These are phyloP conservation scores for Geum urbanum DNA, from an alignment of 306 rosid species.

Conservation along the genomic window DNA sequence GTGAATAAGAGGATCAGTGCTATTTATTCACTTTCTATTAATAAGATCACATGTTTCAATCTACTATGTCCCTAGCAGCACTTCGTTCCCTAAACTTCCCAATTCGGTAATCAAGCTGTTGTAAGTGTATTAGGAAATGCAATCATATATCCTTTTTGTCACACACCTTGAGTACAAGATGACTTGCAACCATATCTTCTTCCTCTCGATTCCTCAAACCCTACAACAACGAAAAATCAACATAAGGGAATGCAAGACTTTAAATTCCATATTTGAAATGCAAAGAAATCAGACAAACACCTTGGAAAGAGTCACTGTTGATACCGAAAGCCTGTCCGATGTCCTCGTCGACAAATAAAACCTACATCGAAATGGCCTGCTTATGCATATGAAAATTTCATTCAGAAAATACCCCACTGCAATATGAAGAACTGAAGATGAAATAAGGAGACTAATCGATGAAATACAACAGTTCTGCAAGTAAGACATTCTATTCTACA, in stretches of 20 bases:
- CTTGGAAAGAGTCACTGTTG: constrained; percentile 69
- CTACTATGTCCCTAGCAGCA: neutral
- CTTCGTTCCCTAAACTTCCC: neutral
- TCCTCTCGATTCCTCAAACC: constrained; percentile 80
- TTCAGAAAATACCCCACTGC: no score
- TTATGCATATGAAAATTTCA: no score
- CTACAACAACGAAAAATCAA: constrained; percentile 34
- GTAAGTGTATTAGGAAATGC: no score
- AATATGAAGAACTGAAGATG: no score
- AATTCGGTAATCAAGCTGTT: neutral
- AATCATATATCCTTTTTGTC: constrained; percentile 17
- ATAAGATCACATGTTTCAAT: neutral
- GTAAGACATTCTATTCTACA: no score
- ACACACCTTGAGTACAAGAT: constrained; percentile 69
- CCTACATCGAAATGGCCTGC: no score
- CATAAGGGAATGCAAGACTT: neutral
- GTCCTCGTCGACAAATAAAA: constrained; percentile 82
- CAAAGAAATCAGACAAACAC: constrained; percentile 32
- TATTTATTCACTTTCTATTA: neutral
- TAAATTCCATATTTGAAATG: neutral
- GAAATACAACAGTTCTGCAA: no score
- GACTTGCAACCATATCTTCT: constrained; percentile 74
- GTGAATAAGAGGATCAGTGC: neutral
- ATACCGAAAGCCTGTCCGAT: constrained; percentile 60
- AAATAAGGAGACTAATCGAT: no score